Evolutionary conservation across 2,329 filamentous ascomycete species (phyloP), one percentile per base, ranked within the genome.

Genomic region (Monosporascus sp.): DNA sequence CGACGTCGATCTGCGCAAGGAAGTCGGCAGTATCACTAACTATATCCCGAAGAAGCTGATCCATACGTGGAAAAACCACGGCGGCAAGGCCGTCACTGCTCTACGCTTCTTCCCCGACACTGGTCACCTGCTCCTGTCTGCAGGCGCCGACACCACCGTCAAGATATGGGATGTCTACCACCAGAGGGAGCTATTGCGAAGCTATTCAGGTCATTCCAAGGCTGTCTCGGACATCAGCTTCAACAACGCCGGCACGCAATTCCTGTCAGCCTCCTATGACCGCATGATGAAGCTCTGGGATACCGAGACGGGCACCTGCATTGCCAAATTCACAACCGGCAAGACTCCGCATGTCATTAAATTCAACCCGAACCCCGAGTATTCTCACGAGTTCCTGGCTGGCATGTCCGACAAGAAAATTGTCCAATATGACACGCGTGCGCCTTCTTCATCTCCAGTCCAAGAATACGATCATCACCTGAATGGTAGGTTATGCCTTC

Each of bases 351-450:
- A 99, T 67, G 92, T 96, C 50, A 79, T 99, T 61, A 87, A 89
- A 61, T 97, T 97, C 79, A 96, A 97, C 71, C 92, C 93, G 0
- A 83, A 85, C 48, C 75, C 80, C 0, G 85, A 88, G 51, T 84
- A 87, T 60, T 83, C 86, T 8, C 88, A 94, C 68, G 93, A 97
- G 70, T 99, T 99, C 71, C 74, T 99, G 52, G 92, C 91, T 1
- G 94, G 94, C 64, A 95, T 97, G 90, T 94, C 90, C 38, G 93
- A 99, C 72, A 99, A 99, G 78, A 97, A 97, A 77, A 99, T 99
- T 62, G 81, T 99, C 43, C 94, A 99, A 68, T 99, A 95, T 71
- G 94, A 99, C 71, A 92, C 86, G 2, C 83, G 95, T 27, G 85
- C 86, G 6, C 73, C 78, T 27, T 46, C 43, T n/a, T 60, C 85